Percentiles rank a stretch among this genome's conserved stretches.
phyloP scores from a whole-genome alignment of 768 basidiomycete genomes.

The Chalciporus pseudorubinellus region DNA sequence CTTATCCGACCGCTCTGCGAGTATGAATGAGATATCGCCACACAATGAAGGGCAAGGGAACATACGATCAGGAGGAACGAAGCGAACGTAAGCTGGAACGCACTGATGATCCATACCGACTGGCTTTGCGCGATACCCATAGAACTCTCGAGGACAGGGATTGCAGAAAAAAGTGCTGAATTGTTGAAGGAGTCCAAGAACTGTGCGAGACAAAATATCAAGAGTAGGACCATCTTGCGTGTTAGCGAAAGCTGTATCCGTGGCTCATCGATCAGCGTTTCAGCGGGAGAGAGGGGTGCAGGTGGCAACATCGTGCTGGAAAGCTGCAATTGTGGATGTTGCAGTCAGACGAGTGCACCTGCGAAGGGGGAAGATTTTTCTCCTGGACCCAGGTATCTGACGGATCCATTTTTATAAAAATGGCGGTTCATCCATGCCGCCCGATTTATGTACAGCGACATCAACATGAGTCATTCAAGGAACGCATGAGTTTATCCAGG shows the following conservation, averaged over 20 bases:
- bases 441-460: background rate
- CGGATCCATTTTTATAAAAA: background rate
- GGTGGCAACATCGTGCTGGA: conserved; percentile 11
- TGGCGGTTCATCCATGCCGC: background rate
- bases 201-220: conserved; percentile 40
- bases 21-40: conserved; percentile 8
- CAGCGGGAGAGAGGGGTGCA: background rate
- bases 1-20: conserved; percentile 26
- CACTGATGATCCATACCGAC: conserved; percentile 42
- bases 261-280: conserved; percentile 1
- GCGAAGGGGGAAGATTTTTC: background rate
- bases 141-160: conserved; percentile 32
- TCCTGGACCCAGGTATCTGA: background rate
- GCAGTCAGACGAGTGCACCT: background rate
- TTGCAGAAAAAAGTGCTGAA: conserved; percentile 39
- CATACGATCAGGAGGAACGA: conserved; percentile 33
- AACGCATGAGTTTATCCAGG: background rate
- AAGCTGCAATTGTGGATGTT: background rate
- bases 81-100: conserved; percentile 48
- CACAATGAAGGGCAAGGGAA: background rate
- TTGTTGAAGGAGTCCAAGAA: conserved; percentile 46
- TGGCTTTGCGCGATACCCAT: conserved; percentile 27
- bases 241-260: conserved; percentile 17
- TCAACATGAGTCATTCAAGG: background rate
- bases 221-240: conserved; percentile 32